Evolutionary conservation across 1,284 basidiomycete genomes (phyloP), one percentile per base, ranked within the genome.

Genomic region (Boletus hoseneyae): DNA sequence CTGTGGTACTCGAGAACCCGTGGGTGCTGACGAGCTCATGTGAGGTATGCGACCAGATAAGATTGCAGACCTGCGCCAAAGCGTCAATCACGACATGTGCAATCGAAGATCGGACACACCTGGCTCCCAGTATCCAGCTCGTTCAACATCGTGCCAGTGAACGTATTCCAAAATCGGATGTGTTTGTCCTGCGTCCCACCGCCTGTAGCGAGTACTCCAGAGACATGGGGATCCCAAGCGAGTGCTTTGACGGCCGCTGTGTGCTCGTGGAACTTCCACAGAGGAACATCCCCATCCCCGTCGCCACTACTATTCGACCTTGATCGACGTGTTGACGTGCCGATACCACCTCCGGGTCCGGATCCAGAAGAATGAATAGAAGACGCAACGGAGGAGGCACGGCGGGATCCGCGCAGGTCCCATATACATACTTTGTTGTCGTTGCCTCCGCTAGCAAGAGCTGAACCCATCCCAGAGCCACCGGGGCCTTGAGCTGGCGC

Each of bases 361-460:
- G 56, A 67, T 21, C 63, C 62, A 13, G 55, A 59, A 30, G 56
- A 55, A 38, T 63, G 62, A 3, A 53, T 18, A 25, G 55, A 59
- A 8, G 60, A 56, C 1, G 58, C 53, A 10, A 49, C 18, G 3
- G 57, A 50, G 3, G 66, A 57, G 19, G 54, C 70, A 47, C 86
- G 67, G 59, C 74, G 74, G 3, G 80, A 79, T 3, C 85, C 84
- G 21, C 87, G 72, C 50, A 89, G 62, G 60, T 97, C 93, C 93
- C 96, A 99, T 48, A 99, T 92, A 60, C 93, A 93, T 9, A 99
- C 87, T 72, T 97, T 96, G 73, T 99, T 99, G 72, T 99, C 97
- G 69, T 99, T 99, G 0, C 96, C 96, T 1, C 97, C 96, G 55
- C 90, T 93, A 4, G 96, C 96, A 2, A 99, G 79, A 57, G 84